Conservation (phyloP, 2,329 filamentous ascomycete species). For the Fusarium algeriense region DNA sequence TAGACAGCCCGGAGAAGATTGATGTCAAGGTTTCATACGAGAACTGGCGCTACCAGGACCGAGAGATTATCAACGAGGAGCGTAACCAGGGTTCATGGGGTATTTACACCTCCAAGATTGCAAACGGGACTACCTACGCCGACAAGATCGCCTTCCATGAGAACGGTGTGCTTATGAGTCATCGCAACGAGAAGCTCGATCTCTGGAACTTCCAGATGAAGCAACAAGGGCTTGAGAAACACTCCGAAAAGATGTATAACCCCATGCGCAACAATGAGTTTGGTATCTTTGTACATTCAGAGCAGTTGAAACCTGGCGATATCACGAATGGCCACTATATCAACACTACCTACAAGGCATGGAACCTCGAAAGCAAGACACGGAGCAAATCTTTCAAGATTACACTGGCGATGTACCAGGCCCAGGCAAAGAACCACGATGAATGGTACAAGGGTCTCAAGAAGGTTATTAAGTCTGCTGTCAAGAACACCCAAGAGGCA, state of each 20-base stretch:
- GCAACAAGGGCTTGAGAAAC: neutral
- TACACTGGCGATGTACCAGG: neutral
- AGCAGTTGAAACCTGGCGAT: neutral
- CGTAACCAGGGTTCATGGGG: slow-evolving; percentile 12
- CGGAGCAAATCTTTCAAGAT: neutral
- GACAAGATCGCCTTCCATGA: slow-evolving; percentile 11
- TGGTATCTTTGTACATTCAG: slow-evolving; percentile 13
- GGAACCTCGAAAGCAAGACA: neutral
- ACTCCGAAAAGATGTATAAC: slow-evolving; percentile 7
- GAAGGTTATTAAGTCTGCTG: neutral
- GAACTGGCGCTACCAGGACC: neutral
- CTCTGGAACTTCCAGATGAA: slow-evolving; percentile 10
- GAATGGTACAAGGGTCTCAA: slow-evolving; percentile 17
- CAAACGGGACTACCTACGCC: slow-evolving; percentile 12
- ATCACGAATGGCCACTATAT: neutral
- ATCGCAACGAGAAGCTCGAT: slow-evolving; percentile 1
- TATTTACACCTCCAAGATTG: slow-evolving; percentile 15
- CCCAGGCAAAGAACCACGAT: neutral
- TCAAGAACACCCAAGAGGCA: neutral
- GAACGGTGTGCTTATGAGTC: slow-evolving; percentile 10
- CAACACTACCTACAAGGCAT: slow-evolving; percentile 15
- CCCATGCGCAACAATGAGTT: slow-evolving; percentile 15
- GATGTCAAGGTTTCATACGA: neutral
- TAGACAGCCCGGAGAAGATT: neutral
- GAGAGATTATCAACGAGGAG: neutral